Conservation (phyloP, 352 stramenopile genomes). For the Thraustochytrium aureum region DNA sequence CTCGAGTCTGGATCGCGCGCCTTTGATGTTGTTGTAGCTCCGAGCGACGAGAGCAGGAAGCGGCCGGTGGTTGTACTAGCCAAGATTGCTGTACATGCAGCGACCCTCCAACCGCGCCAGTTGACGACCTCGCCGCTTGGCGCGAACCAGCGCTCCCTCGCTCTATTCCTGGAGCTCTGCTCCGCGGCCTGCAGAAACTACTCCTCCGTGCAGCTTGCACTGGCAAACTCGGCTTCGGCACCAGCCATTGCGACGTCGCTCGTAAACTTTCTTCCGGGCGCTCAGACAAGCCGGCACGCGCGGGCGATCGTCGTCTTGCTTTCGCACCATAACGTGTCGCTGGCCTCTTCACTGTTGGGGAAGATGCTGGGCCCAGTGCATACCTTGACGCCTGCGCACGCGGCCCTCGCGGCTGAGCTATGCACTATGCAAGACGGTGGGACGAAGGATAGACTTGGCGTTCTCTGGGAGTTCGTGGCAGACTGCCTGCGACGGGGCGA, state of each 20-base stretch:
- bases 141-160: conserved; percentile 33
- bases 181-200: conserved; percentile 44
- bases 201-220: conserved; percentile 1
- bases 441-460: not conserved
- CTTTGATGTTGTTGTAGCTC: conserved; percentile 36
- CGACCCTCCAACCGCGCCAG: conserved; percentile 16
- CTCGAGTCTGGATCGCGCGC: not conserved
- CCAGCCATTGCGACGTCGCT: conserved; percentile 13
- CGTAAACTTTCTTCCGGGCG: conserved; percentile 18
- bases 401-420: conserved; percentile 28
- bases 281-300: conserved; percentile 45
- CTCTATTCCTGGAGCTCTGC: conserved; percentile 50
- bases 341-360: conserved; percentile 11
- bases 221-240: conserved; percentile 12
- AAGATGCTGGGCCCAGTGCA: conserved; percentile 41
- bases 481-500: not conserved
- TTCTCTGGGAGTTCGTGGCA: conserved; percentile 36
- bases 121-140: not conserved
- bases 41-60: not conserved
- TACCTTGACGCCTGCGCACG: conserved; percentile 40
- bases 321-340: conserved; percentile 3
- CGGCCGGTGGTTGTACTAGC: conserved; percentile 9
- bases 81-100: conserved; percentile 12
- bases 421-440: conserved; percentile 28
- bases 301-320: conserved; percentile 29